Base-by-base conservation (phyloP, 1,284 basidiomycete species). In the Cryptococcus sp. region DNA sequence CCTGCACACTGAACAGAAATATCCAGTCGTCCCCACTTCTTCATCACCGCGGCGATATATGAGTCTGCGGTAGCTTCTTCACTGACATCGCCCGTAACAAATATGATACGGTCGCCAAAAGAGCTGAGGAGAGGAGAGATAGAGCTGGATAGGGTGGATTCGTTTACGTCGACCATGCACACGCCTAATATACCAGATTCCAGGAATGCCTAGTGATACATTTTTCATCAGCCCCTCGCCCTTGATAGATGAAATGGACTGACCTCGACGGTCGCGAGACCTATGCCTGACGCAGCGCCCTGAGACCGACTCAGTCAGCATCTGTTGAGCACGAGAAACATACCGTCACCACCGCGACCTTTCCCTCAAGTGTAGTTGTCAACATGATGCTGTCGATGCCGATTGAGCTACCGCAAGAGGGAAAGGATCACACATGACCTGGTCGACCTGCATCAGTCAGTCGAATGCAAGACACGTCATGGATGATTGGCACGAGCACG, bases 241-340 rank as follows among this genome's bases (percentile, higher is more conserved):
- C 29, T 10, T 34, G 8, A 34, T 13, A 5, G 29, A 34, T 34
- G 2, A 34, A 34, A 34, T 34, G 17, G 19, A n/a, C 57, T 8
- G 20, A 59, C 57, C 48, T 54, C 48, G 8, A 55, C 65, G 3
- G 51, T 54, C 2, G 55, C 62, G 8, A 62, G 54, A 25, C 65
- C 65, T 38, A 66, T 61, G 29, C 65, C 65, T 8, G 57, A 59
- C 0, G 62, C 62, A 2, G 59, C 65, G 29, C 34, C 65, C 65
- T 44, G 41, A 6, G 15, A 44, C 41, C 41, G n/a, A 10, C 29
- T 34, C 13, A 4, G 8, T 34, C 29, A 34, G 29, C 13, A 13
- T 34, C 29, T 13, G 29, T 13, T 34, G 29, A 34, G 29, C 29
- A 34, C 8, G 29, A 34, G 8, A 10, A 13, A 34, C 29, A 34